Evolutionary conservation across 352 stramenopile species (phyloP).

Genomic region (Phytophthora hybrid): DNA sequence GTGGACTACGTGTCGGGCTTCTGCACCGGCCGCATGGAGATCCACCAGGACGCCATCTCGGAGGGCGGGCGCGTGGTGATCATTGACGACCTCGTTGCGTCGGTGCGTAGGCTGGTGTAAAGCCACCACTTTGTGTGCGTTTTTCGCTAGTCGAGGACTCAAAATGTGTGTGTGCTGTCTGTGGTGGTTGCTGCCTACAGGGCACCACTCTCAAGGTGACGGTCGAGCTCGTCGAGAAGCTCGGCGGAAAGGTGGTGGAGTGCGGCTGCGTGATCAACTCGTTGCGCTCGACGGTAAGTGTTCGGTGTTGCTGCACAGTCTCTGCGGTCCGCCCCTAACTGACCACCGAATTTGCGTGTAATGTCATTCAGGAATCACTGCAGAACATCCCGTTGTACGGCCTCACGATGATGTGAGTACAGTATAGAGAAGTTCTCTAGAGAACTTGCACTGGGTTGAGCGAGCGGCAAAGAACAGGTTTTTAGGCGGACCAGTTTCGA

Average conservation of each 20-base stretch:
- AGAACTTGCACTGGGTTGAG: not conserved
- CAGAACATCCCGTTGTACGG: constrained; percentile 62
- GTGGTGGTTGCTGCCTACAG: constrained; percentile 27
- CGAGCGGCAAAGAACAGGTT: not conserved
- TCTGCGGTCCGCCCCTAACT: constrained; percentile 6
- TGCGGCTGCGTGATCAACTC: constrained; percentile 85
- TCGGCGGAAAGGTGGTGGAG: constrained; percentile 78
- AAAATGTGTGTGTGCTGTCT: constrained; percentile 6
- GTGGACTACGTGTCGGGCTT: constrained; percentile 86
- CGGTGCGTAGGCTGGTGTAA: constrained; percentile 40
- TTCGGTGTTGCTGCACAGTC: not conserved
- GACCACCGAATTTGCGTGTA: constrained; percentile 21
- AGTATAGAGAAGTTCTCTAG: not conserved
- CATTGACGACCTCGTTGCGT: constrained; percentile 84
- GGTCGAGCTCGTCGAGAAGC: constrained; percentile 75
- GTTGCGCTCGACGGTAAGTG: constrained; percentile 55
- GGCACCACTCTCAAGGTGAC: constrained; percentile 86
- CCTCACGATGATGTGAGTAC: constrained; percentile 58
- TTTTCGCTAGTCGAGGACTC: constrained; percentile 11
- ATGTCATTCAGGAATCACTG: constrained; percentile 46
- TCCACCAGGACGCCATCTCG: constrained; percentile 84
- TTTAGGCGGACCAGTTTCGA: not conserved
- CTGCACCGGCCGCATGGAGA: constrained; percentile 77
- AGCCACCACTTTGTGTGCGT: constrained; percentile 3
- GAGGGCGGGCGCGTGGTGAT: constrained; percentile 75